These are phyloP conservation scores for Trypanosoma theileri DNA, from an alignment of 208 protist genomes.

Conservation along the genomic window DNA sequence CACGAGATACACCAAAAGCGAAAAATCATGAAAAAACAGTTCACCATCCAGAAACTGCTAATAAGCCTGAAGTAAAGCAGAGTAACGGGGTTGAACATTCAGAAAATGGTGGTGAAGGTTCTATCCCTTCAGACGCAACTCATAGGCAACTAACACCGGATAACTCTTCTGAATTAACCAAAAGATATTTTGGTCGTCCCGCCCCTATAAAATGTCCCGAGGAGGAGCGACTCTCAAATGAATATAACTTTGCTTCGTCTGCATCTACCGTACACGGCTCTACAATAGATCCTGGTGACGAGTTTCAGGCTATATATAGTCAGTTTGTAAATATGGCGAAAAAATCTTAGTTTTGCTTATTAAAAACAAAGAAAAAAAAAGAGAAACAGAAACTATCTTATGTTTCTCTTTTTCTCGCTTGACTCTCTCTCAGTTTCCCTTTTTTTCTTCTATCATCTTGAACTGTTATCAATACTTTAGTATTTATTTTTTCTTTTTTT, in stretches of 20 bases:
- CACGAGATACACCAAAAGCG: conserved; percentile 13
- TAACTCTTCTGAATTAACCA: not conserved
- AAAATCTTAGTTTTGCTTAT: not conserved
- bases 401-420: conserved; percentile 10
- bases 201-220: not conserved
- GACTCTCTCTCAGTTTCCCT: not conserved
- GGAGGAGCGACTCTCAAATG: conserved; percentile 10
- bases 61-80: too few species aligned
- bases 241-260: conserved; percentile 16
- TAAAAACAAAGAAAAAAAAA: not conserved
- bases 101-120: too few species aligned
- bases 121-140: too few species aligned
- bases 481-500: conserved; percentile 3
- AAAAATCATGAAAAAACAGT: not conserved
- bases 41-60: too few species aligned
- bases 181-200: conserved; percentile 6
- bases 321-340: conserved; percentile 22
- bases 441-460: conserved; percentile 1
- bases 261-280: not conserved
- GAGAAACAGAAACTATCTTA: not conserved
- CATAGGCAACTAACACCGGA: not conserved
- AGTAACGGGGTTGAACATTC: too few species aligned
- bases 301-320: conserved; percentile 36
- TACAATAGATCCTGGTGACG: conserved; percentile 19
- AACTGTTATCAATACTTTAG: too few species aligned